Evolutionary conservation across 2,329 filamentous ascomycete genomes (phyloP).

Genomic region (Sporothrix variecibatus): DNA sequence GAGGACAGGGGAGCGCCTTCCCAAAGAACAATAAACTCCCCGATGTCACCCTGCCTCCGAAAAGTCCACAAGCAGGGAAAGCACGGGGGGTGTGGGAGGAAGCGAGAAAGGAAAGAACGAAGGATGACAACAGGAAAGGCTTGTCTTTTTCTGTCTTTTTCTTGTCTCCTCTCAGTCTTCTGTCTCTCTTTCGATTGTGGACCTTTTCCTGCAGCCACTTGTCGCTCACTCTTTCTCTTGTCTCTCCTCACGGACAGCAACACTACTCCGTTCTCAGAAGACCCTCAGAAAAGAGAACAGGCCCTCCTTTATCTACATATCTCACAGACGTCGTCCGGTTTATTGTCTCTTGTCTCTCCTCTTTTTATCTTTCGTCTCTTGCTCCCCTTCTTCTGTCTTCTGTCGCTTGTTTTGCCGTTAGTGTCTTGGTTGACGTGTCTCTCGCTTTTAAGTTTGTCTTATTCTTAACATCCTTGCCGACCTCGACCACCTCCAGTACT

Average conservation of each 20-base stretch:
- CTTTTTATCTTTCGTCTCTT: background rate
- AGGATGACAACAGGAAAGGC: background rate
- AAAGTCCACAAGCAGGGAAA: background rate
- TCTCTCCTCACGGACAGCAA: background rate
- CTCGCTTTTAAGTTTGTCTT: background rate
- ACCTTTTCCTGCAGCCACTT: slow-evolving; percentile 11
- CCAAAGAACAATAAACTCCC: background rate
- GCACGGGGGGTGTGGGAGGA: background rate
- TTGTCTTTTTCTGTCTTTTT: background rate
- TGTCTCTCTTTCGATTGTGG: background rate
- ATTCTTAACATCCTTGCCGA: background rate
- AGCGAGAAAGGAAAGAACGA: background rate
- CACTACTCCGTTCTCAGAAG: background rate
- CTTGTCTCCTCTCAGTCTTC: too few species aligned
- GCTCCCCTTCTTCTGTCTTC: background rate
- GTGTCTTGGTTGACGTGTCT: background rate
- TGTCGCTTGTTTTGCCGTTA: background rate
- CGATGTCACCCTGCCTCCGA: slow-evolving; percentile 12
- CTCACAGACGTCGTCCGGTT: background rate
- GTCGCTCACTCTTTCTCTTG: background rate
- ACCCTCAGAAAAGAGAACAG: too few species aligned
- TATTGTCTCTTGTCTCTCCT: background rate
- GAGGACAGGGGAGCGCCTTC: background rate
- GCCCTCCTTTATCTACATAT: slow-evolving; percentile 13
- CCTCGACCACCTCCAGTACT: background rate